Evolutionary conservation across 495 filamentous ascomycete genomes (phyloP), one percentile per base, ranked within the genome.

Genomic region (Clohesyomyces aquaticus): DNA sequence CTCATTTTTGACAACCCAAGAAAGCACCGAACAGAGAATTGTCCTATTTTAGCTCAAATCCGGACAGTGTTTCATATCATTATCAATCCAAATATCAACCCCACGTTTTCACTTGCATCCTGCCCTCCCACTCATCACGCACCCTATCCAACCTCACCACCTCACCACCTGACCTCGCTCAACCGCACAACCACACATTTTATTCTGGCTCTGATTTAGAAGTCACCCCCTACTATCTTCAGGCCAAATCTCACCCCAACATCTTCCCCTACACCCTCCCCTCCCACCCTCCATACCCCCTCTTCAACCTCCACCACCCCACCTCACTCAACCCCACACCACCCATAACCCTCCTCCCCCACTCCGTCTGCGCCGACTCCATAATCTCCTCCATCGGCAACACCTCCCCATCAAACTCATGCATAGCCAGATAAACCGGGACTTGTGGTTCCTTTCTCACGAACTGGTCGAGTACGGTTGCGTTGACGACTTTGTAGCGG

Each of bases 231-330:
- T 14, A 38, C 6, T 38, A 6, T 38, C 32, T 38, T 38, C 14
- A 6, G 6, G 32, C 6, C 14, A 38, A 14, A 6, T 6, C 6
- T 38, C 32, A 38, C 14, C 32, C 6, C 32, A 38, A 38, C 32
- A 38, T 38, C 32, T 38, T 6, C 32, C 32, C 32, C 32, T 38
- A 38, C 6, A 38, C 26, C 49, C 8, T 19, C 49, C 22, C 49
- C 18, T n/a, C 49, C n/a, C 19, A 4, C 43, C 19, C 43, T 6
- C 48, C 59, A 61, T 71, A 71, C n/a, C 1, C 38, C 69, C 65
- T 61, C 50, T 65, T 71, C 69, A 68, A 50, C 55, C 48, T 21
- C 42, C 45, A 71, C 32, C 59, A 71, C 14, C 69, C 65, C 21
- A 59, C 54, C 59, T 72, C 69, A 52, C 47, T 38, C 47, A 19